phyloP scores from a whole-genome alignment of 495 filamentous ascomycete genomes.

The Penicillium steckii region DNA sequence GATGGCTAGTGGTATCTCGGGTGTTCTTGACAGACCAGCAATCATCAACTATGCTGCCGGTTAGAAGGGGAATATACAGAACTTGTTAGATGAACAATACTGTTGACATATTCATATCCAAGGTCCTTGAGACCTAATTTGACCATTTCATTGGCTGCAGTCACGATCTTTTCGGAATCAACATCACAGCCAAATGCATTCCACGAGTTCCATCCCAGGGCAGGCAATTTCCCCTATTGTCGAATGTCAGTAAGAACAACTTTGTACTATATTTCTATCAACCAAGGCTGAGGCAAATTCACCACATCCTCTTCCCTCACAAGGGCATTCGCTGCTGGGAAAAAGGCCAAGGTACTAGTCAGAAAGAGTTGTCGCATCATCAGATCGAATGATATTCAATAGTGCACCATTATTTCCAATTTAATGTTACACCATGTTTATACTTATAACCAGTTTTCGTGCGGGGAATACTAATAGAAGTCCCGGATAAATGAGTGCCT shows the following conservation, averaged over 20 bases:
- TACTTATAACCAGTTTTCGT: background rate
- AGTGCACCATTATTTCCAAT: background rate
- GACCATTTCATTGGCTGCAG: constrained; percentile 50
- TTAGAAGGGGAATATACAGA: too few species aligned
- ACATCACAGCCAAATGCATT: constrained; percentile 61
- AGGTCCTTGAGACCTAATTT: constrained; percentile 56
- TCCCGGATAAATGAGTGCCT: constrained; percentile 2
- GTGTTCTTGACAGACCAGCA: constrained; percentile 60
- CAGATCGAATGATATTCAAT: background rate
- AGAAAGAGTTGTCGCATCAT: background rate
- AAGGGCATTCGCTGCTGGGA: constrained; percentile 22
- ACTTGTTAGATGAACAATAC: constrained; percentile 37
- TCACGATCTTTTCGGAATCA: constrained; percentile 49
- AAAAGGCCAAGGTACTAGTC: constrained; percentile 11
- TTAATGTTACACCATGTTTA: background rate
- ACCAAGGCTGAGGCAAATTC: background rate
- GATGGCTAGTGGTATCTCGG: constrained; percentile 44
- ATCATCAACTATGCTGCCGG: constrained; percentile 48
- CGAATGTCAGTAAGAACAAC: background rate
- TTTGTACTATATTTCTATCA: background rate
- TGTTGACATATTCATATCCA: constrained; percentile 67
- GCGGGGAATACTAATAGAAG: constrained; percentile 15
- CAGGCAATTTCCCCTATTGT: constrained; percentile 47
- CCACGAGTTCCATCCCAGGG: constrained; percentile 63
- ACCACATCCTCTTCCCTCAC: constrained; percentile 30